Conservation (phyloP, 768 basidiomycete species). For the Thelephora ganbajun region DNA sequence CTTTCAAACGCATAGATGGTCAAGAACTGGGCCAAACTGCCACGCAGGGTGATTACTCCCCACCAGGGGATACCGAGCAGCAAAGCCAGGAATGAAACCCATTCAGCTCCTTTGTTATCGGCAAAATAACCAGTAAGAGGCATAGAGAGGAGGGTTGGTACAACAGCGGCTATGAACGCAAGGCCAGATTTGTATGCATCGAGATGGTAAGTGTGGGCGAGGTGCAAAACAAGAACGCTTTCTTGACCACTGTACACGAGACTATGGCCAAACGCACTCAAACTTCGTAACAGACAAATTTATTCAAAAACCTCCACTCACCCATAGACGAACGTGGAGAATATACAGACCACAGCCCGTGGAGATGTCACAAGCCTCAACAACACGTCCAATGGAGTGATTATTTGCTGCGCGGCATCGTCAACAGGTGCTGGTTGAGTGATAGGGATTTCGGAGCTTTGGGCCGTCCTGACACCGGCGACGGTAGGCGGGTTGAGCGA, state of each 20-base stretch:
- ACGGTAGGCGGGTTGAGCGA: too few relatives aligned
- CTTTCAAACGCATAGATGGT: conserved; percentile 37
- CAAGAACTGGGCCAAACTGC: conserved; percentile 33
- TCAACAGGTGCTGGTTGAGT: too few relatives aligned
- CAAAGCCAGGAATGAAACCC: conserved; percentile 10
- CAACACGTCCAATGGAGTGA: conserved; percentile 11
- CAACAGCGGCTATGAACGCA: conserved; percentile 49
- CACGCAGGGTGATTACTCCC: conserved; percentile 33
- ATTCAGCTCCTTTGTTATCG: conserved; percentile 38
- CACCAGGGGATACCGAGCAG: conserved; percentile 51
- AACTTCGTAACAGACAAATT: too few relatives aligned
- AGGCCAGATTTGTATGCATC: conserved; percentile 36
- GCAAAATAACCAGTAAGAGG: conserved; percentile 38
- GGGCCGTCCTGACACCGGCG: too few relatives aligned
- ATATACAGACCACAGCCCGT: conserved; percentile 14
- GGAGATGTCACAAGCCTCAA: conserved; percentile 13
- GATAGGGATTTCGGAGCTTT: too few relatives aligned
- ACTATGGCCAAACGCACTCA: conserved; percentile 4
- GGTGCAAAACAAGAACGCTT: conserved; percentile 21
- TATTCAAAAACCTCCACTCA: too few relatives aligned
- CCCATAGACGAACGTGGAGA: conserved; percentile 19
- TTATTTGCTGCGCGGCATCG: too few relatives aligned
- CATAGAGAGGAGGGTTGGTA: conserved; percentile 55
- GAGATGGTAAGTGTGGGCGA: conserved; percentile 19
- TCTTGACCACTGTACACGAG: conserved; percentile 10